Conservation (phyloP, 306 rosid genomes). For the Phaseolus lunatus region DNA sequence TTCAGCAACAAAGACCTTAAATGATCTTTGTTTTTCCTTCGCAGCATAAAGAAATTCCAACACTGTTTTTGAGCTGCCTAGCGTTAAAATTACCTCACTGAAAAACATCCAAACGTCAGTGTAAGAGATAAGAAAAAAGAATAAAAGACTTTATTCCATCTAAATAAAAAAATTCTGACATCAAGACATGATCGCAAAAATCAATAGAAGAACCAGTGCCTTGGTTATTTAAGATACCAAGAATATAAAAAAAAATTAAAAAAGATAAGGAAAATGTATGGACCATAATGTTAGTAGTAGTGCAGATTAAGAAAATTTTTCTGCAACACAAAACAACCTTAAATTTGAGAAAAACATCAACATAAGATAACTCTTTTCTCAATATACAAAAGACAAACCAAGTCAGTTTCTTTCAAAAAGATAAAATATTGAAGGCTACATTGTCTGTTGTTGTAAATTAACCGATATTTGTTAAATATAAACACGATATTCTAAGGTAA, state of each 20-base stretch:
- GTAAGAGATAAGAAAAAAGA: slow-evolving; percentile 34
- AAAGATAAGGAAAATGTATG: not conserved
- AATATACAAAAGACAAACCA: slow-evolving; percentile 5
- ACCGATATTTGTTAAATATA: slow-evolving; percentile 13
- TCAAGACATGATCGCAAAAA: slow-evolving; percentile 21
- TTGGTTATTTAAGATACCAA: slow-evolving; percentile 14
- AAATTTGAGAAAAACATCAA: slow-evolving; percentile 15
- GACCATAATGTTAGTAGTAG: slow-evolving; percentile 12
- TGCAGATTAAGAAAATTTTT: slow-evolving; percentile 15
- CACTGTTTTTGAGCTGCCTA: slow-evolving; percentile 97
- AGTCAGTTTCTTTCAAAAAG: not conserved
- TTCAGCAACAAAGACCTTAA: slow-evolving; percentile 92
- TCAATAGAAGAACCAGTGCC: slow-evolving; percentile 20
- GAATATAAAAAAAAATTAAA: not conserved
- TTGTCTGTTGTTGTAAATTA: slow-evolving; percentile 16
- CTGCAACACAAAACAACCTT: slow-evolving; percentile 4
- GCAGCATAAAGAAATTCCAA: slow-evolving; percentile 97
- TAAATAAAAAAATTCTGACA: not conserved
- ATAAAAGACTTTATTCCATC: not conserved
- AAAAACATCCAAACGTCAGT: slow-evolving; percentile 38
- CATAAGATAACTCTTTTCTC: slow-evolving; percentile 22
- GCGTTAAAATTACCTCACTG: slow-evolving; percentile 98
- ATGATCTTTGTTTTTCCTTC: slow-evolving; percentile 94
- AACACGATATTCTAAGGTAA: not conserved
- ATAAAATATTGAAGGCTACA: not conserved